Base-by-base conservation (phyloP, 148 eudicot genomes). In the Hydrangea macrophylla region DNA sequence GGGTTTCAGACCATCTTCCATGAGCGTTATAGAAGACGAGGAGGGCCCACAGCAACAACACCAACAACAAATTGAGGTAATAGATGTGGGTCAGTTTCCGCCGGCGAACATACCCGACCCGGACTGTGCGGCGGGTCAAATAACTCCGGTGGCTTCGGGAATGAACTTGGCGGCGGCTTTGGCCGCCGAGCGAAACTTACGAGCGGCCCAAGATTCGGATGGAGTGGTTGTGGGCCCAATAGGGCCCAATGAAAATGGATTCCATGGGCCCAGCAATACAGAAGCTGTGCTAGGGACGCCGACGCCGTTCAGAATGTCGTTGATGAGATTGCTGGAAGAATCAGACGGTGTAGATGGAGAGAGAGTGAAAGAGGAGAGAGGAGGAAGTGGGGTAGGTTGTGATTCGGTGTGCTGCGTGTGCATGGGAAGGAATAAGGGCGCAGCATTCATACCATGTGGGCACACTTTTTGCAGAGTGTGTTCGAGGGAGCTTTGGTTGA, bases 381-480 rank as follows among this genome's bases (percentile, higher is more conserved):
- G 2, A 5, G 73, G 32, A 20, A 7, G n/a, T n/a, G 67, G 12
- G 25, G 28, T 9, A 33, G 83, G 85, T 50, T 31, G 31, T 68
- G 96, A 87, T 76, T 54, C 65, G 0, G 67, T 82, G 88, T 94
- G 98, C 62, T 93, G 98, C 81, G 98, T 94, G 87, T 94, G 99
- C 85, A 94, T 94, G 97, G 88, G 72, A 54, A 88, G 99, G 76
- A 89, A 79, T 48, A 94, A 89, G 65, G 99, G 97, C 6, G 93
- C 99, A 17, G 99, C 99, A 65, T 79, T 90, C 36, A 86, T 94
- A 56, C 96, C 99, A 63, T 94, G 99, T 74, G 99, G 99, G 3
- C 99, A 94, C 62, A 89, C 99, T 13, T 94, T 90, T 71, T 94
- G 99, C 68, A 81, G 99, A 72, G 91, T 79, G 81, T 94, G 99